Base-by-base conservation (phyloP, 208 protist genomes). In the Balamuthia mandrillaris region DNA sequence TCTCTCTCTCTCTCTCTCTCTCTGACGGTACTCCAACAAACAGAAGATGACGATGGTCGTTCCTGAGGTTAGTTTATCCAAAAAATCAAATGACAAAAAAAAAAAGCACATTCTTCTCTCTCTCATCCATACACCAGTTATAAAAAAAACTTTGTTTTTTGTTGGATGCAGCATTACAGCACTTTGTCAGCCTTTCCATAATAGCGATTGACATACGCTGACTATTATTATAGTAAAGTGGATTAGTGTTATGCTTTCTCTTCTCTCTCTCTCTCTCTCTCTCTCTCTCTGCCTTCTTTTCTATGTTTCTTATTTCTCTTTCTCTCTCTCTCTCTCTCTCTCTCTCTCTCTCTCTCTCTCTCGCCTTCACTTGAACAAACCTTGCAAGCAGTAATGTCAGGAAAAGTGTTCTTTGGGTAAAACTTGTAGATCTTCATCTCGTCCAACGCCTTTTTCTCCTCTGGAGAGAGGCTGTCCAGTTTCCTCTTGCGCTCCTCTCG, bases 131-230 rank as follows among this genome's bases (percentile, higher is more conserved):
- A n/a, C n/a, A n/a, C n/a, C n/a, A n/a, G n/a, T n/a, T n/a, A n/a
- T n/a, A n/a, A n/a, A n/a, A n/a, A n/a, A n/a, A 27, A n/a, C 16
- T 52, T 52, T 21, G 44, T 68, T 74, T 18, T 4, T 44, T 29
- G 44, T 4, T 18, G 12, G 3, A 18, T 35, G 0, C 37, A n/a
- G 24, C 16, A 31, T 79, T 66, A 74, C 52, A 87, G 35, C 47
- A 87, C 75, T 47, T 66, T 82, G 70, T 88, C 58, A 39, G 86
- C 86, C 61, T 89, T 87, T 16, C 86, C 86, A 65, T 87, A 89
- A 74, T 89, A 89, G 58, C 86, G 49, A 58, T 89, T 89, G 41
- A 89, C 77, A 18, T 63, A 87, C 29, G 63, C 27, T 35, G 45
- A 35, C 75, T 83, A 33, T 10, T n/a, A n/a, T n/a, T n/a, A n/a